phyloP scores from a whole-genome alignment of 2,329 filamentous ascomycete genomes.

The Aspergillus ochraceoroseus region DNA sequence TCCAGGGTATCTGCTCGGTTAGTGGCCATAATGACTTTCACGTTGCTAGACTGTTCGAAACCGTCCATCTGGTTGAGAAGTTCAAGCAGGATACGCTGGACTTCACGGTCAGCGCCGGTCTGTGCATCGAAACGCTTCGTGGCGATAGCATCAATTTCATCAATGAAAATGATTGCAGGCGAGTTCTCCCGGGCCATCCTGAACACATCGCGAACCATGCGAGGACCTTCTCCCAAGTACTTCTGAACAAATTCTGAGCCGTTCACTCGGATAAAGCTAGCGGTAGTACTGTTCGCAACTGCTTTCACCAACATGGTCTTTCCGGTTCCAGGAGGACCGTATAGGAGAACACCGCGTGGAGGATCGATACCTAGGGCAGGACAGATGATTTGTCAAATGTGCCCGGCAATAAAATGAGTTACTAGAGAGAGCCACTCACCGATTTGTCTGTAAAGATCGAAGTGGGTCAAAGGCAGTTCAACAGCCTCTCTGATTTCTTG shows the following conservation, averaged over 20 bases:
- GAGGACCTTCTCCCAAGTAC: constrained; percentile 93
- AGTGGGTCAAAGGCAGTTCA: constrained; percentile 92
- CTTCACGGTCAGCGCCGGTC: constrained; percentile 94
- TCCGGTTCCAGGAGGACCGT: constrained; percentile 90
- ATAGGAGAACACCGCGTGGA: constrained; percentile 89
- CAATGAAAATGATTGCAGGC: constrained; percentile 98
- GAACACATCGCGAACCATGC: constrained; percentile 99
- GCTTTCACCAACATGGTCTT: constrained; percentile 99
- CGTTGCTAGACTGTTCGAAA: constrained; percentile 97
- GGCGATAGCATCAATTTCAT: constrained; percentile 97
- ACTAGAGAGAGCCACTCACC: constrained; percentile 46
- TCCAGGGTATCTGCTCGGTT: constrained; percentile 97
- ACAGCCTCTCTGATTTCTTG: constrained; percentile 98
- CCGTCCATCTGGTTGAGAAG: constrained; percentile 99
- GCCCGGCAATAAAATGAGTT: not conserved
- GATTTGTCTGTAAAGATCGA: constrained; percentile 98
- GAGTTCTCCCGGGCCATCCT: constrained; percentile 98
- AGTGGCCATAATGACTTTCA: constrained; percentile 99
- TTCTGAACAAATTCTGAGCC: constrained; percentile 99
- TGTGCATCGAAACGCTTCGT: constrained; percentile 99
- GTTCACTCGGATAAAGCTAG: constrained; percentile 96
- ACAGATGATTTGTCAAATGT: not conserved
- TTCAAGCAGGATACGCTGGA: constrained; percentile 96
- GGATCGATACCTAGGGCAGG: constrained; percentile 67
- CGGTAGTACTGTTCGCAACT: constrained; percentile 95